Evolutionary conservation across 2,329 filamentous ascomycete genomes (phyloP), one percentile per base, ranked within the genome.

Genomic region (Colletotrichum limetticola): DNA sequence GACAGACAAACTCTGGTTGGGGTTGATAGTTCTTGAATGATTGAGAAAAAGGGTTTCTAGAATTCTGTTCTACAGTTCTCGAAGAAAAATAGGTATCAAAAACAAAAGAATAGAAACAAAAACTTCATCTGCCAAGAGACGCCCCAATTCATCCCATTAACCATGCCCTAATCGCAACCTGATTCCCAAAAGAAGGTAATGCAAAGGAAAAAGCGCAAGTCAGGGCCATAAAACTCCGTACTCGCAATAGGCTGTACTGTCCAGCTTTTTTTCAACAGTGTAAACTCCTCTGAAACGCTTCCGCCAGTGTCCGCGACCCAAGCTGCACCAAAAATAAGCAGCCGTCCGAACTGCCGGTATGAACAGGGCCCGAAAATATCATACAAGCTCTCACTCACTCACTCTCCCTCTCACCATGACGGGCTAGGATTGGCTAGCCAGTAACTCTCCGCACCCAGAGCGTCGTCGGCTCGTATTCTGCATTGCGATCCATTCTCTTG

Each of bases 391-490:
- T 58, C 56, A 19, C 37, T 42, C 28, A 12, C 26, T 5, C 28
- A 37, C 14, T 42, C 37, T 19, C 16, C 16, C 37, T 42, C 37
- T 19, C 37, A 22, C 35, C 4, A 8, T 46, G n/a, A 52, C 56
- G 46, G 64, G 28, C 64, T 5, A 49, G 57, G 42, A 52, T 49
- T 49, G 42, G 42, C 53, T 60, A 92, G 74, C 87, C 89, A 24
- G 93, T 95, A 74, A 95, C 92, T 75, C 94, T 88, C 78, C 92
- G 89, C 62, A 97, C 93, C 94, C 94, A 97, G 11, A 97, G 83
- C 35, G 89, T 89, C 0, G 91, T 92, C 12, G 90, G 90, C 78
- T 94, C 91, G 77, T 87, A 92, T 42, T 87, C 86, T 2, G 87
- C 87, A 65, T 92, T 88, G 75, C 92, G 89, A 77, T 95, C 93